Evolutionary conservation across 768 basidiomycete genomes (phyloP).

Genomic region (Cystobasidium ongulense): DNA sequence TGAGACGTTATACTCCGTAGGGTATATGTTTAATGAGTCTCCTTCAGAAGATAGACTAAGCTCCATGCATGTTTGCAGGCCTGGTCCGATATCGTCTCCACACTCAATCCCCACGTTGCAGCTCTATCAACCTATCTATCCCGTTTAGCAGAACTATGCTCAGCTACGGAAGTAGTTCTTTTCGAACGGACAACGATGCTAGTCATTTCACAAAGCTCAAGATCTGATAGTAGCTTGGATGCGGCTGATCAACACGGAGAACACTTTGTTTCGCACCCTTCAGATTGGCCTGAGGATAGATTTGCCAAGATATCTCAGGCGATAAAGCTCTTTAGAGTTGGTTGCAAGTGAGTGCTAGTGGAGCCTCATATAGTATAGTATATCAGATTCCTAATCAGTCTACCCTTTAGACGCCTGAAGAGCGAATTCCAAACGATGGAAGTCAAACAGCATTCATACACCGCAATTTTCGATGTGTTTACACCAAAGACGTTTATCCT

Average conservation of each 20-base stretch:
- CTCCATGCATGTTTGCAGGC: slow-evolving; percentile 54
- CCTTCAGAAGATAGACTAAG: neutral
- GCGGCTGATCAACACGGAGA: neutral
- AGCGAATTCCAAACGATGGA: slow-evolving; percentile 64
- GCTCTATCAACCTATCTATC: slow-evolving; percentile 78
- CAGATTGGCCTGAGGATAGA: slow-evolving; percentile 46
- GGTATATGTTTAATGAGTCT: neutral
- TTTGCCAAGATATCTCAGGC: slow-evolving; percentile 60
- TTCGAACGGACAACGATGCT: slow-evolving; percentile 98
- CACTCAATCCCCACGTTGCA: slow-evolving; percentile 87
- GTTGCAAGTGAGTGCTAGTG: slow-evolving; percentile 58
- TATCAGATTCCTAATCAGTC: neutral
- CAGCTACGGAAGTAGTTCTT: slow-evolving; percentile 84
- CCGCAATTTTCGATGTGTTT: slow-evolving; percentile 82
- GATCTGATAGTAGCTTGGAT: slow-evolving; percentile 7
- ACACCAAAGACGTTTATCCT: slow-evolving; percentile 89
- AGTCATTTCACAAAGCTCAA: slow-evolving; percentile 57
- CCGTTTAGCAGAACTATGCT: slow-evolving; percentile 75
- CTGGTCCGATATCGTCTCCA: slow-evolving; percentile 96
- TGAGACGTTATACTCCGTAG: slow-evolving; percentile 68
- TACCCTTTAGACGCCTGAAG: neutral
- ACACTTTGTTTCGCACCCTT: neutral
- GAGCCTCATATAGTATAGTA: neutral
- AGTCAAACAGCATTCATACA: slow-evolving; percentile 76
- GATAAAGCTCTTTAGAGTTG: slow-evolving; percentile 89